phyloP scores from a whole-genome alignment of 331 rosid species.

The Cydonia oblonga region DNA sequence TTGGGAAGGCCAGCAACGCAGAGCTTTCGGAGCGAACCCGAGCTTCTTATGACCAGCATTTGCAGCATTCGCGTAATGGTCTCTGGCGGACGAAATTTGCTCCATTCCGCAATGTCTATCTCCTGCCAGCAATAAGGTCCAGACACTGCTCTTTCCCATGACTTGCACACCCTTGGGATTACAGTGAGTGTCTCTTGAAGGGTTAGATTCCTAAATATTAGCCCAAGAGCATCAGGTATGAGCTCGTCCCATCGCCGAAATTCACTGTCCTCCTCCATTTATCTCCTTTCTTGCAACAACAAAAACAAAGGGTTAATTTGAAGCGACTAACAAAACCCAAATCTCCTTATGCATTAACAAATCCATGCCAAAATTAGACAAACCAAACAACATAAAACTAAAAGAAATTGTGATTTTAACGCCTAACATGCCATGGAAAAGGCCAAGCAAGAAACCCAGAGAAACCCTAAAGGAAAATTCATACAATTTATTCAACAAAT shows the following conservation, averaged over 20 bases:
- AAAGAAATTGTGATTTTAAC: neutral
- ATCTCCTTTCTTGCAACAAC: neutral
- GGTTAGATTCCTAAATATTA: constrained; percentile 7
- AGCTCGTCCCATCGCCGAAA: constrained; percentile 11
- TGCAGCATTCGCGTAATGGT: neutral
- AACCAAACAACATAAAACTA: neutral
- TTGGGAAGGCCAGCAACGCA: neutral
- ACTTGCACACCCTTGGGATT: constrained; percentile 17
- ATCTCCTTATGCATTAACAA: neutral
- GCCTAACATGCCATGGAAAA: neutral
- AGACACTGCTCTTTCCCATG: constrained; percentile 7
- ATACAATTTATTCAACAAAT: neutral
- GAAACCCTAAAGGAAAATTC: neutral
- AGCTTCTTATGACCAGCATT: constrained; percentile 9
- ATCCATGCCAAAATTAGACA: neutral
- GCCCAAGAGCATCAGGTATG: constrained; percentile 15
- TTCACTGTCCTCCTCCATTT: constrained; percentile 8
- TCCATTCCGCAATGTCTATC: constrained; percentile 3
- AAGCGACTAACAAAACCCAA: neutral
- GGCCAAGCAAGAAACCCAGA: neutral
- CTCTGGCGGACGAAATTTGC: neutral
- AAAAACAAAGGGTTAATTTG: neutral
- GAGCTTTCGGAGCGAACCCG: neutral
- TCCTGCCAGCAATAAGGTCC: constrained; percentile 17
- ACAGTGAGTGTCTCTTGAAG: constrained; percentile 8